phyloP scores from a whole-genome alignment of 352 stramenopile species.

The Globisporangium nagaii region DNA sequence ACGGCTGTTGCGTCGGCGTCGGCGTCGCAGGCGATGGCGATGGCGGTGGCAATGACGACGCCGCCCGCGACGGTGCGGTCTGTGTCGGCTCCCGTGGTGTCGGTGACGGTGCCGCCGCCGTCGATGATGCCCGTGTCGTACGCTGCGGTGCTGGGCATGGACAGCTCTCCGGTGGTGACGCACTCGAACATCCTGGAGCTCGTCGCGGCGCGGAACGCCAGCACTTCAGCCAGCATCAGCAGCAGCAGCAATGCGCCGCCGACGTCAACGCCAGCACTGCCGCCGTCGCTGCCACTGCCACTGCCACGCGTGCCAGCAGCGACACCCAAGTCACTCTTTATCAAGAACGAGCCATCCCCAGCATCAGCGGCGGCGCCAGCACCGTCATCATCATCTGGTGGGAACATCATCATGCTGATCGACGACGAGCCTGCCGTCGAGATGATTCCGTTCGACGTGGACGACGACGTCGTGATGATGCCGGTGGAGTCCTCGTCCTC shows the following conservation, averaged over 20 bases:
- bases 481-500: background rate
- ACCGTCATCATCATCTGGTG: too few relatives aligned
- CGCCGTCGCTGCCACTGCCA: background rate
- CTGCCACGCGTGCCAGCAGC: background rate
- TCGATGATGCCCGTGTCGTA: constrained; percentile 19
- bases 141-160: constrained; percentile 6
- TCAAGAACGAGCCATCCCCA: constrained; percentile 6
- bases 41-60: background rate
- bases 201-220: background rate
- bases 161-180: constrained; percentile 8
- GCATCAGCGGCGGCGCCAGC: constrained; percentile 4
- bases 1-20: background rate
- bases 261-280: background rate
- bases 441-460: constrained; percentile 21
- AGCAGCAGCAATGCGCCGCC: background rate
- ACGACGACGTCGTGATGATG: constrained; percentile 15
- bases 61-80: constrained; percentile 6
- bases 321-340: background rate
- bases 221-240: background rate
- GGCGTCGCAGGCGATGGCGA: background rate
- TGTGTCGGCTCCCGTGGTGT: constrained; percentile 10
- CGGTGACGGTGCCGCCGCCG: constrained; percentile 4
- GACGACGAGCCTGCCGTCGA: constrained; percentile 32
- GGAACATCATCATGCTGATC: constrained; percentile 26
- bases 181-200: constrained; percentile 15